phyloP scores from a whole-genome alignment of 352 stramenopile species.

The Phytophthora pluvialis region DNA sequence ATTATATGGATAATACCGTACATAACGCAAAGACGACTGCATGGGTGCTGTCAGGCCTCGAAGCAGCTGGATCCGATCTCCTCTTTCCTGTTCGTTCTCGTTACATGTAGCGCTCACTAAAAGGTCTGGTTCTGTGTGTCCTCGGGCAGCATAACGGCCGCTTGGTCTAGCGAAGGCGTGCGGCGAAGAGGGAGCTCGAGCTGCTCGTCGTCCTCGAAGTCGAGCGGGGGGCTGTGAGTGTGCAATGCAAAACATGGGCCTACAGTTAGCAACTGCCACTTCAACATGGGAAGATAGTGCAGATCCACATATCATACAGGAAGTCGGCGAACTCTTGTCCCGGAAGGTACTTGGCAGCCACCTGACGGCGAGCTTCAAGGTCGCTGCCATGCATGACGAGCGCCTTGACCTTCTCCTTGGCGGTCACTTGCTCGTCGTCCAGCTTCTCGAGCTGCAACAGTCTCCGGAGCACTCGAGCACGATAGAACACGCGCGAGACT shows the following conservation, averaged over 20 bases:
- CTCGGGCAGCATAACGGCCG: background rate
- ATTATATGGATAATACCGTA: too few relatives aligned
- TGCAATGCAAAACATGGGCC: constrained; percentile 5
- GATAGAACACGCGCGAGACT: constrained; percentile 56
- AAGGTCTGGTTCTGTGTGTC: background rate
- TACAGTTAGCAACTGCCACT: constrained; percentile 6
- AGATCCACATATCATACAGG: constrained; percentile 48
- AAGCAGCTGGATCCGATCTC: constrained; percentile 8
- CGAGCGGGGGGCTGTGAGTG: constrained; percentile 50
- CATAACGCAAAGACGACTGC: too few relatives aligned
- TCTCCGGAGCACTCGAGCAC: constrained; percentile 63
- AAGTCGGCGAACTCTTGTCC: constrained; percentile 68
- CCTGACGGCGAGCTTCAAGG: constrained; percentile 51
- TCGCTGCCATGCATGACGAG: constrained; percentile 79
- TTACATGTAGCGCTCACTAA: constrained; percentile 4
- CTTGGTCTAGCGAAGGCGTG: background rate
- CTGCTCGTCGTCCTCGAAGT: constrained; percentile 55
- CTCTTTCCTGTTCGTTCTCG: background rate
- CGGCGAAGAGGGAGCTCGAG: constrained; percentile 34
- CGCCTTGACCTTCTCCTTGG: constrained; percentile 81
- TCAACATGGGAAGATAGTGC: constrained; percentile 2
- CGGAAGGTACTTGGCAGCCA: constrained; percentile 63
- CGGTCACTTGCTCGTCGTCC: constrained; percentile 58
- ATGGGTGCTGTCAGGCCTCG: too few relatives aligned
- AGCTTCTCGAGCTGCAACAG: constrained; percentile 63